Base-by-base conservation (phyloP, 257 asterid species). In the Knoxia roxburghii region DNA sequence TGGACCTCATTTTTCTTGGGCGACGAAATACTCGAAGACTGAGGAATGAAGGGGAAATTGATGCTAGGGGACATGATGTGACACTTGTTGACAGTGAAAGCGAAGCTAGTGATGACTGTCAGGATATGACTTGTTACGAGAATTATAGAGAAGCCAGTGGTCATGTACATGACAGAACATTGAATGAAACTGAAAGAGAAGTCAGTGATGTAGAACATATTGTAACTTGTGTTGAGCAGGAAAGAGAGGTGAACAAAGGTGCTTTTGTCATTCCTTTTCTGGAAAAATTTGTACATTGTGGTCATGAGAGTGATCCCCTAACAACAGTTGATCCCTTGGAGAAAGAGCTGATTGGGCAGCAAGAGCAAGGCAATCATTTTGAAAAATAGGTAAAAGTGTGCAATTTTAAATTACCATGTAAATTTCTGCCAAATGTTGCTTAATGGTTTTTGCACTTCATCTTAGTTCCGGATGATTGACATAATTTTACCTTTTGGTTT, bases 1-100 rank as follows among this genome's bases (percentile, higher is more conserved):
- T 93, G 82, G 92, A 84, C 54, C 89, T 86, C 58, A 50, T 93
- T 65, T 23, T 85, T 71, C 74, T 90, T 74, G 91, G 96, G 1
- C 32, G 81, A 57, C 86, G 95, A 15, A 72, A 78, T 60, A 82
- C 94, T 12, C 73, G 84, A 63, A 79, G 67, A 66, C 67, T 85
- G 76, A 77, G 50, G 74, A 77, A 46, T 59, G 61, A 59, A 35
- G 49, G 18, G 50, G 76, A 75, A 63, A 68, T 40, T 46, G 72
- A 70, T 72, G 78, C 69, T 26, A 78, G 67, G 51, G 33, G 39
- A 35, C 54, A 35, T 43, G 71, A 52, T 54, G 73, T 24, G 11
- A 50, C 20, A 61, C n/a, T 29, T 12, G 1, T 51, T 48, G 78
- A 75, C 57, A 65, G 57, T 65, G 68, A 26, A 64, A 71, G 68